A percentile compares a stretch with the other conserved stretches of the same genome.
phyloP scores from a whole-genome alignment of 257 asterid genomes.

The Penstemon barbatus region DNA sequence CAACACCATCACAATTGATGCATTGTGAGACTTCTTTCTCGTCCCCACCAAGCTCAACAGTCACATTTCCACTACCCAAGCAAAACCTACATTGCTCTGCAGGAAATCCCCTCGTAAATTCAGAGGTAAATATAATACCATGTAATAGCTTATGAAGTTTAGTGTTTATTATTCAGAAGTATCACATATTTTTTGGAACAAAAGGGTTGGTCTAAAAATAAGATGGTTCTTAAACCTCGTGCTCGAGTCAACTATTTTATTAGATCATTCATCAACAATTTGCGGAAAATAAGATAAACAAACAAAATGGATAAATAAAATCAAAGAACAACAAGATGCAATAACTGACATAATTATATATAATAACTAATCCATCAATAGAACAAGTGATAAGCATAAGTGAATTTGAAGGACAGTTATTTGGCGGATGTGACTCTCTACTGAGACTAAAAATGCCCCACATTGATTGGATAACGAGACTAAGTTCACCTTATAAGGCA shows the following conservation, averaged over 20 bases:
- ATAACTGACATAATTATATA: not conserved
- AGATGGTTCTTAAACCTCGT: not conserved
- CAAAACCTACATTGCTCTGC: conserved; percentile 91
- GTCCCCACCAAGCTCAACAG: conserved; percentile 81
- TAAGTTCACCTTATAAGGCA: no score
- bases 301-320: not conserved
- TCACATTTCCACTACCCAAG: conserved; percentile 74
- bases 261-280: not conserved
- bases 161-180: not conserved
- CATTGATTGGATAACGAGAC: no score
- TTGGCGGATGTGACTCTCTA: no score
- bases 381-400: not conserved
- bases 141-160: not conserved
- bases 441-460: no score
- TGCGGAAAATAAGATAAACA: not conserved
- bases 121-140: no score
- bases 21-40: conserved; percentile 81
- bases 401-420: no score
- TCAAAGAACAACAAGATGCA: not conserved
- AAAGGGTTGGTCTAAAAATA: no score
- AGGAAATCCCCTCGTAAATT: conserved; percentile 4
- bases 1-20: conserved; percentile 85
- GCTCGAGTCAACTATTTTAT: not conserved
- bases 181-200: not conserved
- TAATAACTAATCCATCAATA: not conserved